A percentile compares a stretch with the other conserved stretches of the same genome.
These are phyloP conservation scores for Aspergillus texensis DNA, from an alignment of 2,329 filamentous ascomycete genomes.

Conservation along the genomic window DNA sequence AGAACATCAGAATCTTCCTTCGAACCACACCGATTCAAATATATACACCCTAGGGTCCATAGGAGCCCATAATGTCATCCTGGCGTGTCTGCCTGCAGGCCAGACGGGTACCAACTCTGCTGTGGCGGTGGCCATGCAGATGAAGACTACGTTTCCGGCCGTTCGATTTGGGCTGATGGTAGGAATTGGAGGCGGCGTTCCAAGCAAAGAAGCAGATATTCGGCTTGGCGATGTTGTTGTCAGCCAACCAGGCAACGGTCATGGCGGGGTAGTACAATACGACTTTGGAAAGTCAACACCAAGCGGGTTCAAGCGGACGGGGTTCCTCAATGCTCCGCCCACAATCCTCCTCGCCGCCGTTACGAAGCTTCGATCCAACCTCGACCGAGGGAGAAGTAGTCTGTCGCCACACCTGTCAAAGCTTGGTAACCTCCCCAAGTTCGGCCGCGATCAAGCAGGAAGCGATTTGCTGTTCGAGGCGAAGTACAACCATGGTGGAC, in stretches of 20 bases:
- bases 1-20: conserved; percentile 24
- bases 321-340: conserved; percentile 21
- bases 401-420: neutral
- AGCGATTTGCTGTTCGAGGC: conserved; percentile 22
- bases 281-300: conserved; percentile 24
- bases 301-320: conserved; percentile 16
- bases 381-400: neutral
- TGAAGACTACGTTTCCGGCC: conserved; percentile 20
- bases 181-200: conserved; percentile 26
- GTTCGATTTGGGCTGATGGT: conserved; percentile 26
- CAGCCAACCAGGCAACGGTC: conserved; percentile 16
- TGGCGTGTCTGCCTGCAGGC: conserved; percentile 22
- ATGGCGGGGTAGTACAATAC: conserved; percentile 32
- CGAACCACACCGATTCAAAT: conserved; percentile 18
- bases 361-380: conserved; percentile 6
- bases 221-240: conserved; percentile 29
- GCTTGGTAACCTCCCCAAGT: conserved; percentile 1
- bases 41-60: conserved; percentile 25
- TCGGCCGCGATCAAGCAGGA: neutral
- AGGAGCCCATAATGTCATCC: conserved; percentile 21
- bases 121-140: conserved; percentile 16
- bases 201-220: conserved; percentile 20
- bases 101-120: conserved; percentile 18
- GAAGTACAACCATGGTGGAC: conserved; percentile 34
- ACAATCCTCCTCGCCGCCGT: conserved; percentile 14